Conservation (phyloP, 2,329 filamentous ascomycete species). For the Ophiostoma triangulosporum region DNA sequence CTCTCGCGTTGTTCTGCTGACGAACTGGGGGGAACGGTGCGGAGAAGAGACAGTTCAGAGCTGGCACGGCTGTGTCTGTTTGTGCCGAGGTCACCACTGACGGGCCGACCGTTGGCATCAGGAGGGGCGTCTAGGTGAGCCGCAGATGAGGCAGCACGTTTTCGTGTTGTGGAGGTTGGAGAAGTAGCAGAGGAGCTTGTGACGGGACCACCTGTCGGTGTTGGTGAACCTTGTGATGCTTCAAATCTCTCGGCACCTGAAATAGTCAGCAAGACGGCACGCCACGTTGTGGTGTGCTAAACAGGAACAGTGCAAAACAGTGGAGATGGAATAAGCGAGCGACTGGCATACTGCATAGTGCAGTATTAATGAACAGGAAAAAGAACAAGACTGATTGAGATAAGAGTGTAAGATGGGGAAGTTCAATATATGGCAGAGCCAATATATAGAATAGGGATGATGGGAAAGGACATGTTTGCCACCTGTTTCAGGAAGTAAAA, state of each 20-base stretch:
- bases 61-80: constrained; percentile 58
- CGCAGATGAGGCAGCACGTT: constrained; percentile 49
- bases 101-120: constrained; percentile 37
- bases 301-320: background rate
- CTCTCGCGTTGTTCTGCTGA: constrained; percentile 18
- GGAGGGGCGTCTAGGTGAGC: constrained; percentile 44
- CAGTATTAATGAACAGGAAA: background rate
- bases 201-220: background rate
- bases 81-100: constrained; percentile 39
- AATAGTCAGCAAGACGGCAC: background rate
- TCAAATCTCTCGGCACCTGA: constrained; percentile 5
- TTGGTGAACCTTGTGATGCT: background rate
- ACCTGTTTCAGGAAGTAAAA: no score
- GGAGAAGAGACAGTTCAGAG: constrained; percentile 52
- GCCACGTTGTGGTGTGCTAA: constrained; percentile 1
- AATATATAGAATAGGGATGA: no score
- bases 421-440: no score
- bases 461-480: no score
- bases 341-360: no score
- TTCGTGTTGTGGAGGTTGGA: constrained; percentile 25
- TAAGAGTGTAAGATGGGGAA: no score
- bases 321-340: background rate
- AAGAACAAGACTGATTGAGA: no score
- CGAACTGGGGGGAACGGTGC: constrained; percentile 33
- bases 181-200: background rate